Percentiles rank a stretch among this genome's conserved stretches.
phyloP scores from a whole-genome alignment of 441 rosid species.

The Populus hybrid region DNA sequence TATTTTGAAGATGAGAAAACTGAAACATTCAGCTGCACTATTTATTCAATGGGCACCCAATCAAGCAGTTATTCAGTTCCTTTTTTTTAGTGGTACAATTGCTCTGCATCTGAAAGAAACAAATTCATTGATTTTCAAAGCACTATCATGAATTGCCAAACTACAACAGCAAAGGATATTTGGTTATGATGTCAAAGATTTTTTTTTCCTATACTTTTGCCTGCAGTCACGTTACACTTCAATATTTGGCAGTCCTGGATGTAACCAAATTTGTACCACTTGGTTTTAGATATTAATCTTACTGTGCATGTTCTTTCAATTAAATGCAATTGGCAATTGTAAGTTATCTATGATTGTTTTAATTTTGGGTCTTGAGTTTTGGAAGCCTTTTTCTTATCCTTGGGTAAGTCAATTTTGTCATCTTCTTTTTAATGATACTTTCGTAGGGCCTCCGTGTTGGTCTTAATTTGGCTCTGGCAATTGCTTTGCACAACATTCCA shows the following conservation, averaged over 20 bases:
- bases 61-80: not conserved
- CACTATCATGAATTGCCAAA: not conserved
- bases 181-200: not conserved
- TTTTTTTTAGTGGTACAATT: not conserved
- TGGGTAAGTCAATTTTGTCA: not conserved
- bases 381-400: not conserved
- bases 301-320: not conserved
- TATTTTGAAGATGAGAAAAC: not conserved
- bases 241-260: not conserved
- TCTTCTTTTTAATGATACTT: slow-evolving; percentile 14
- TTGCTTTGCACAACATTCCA: slow-evolving; percentile 97
- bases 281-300: slow-evolving; percentile 1
- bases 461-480: slow-evolving; percentile 92
- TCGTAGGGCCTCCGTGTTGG: slow-evolving; percentile 93
- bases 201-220: not conserved
- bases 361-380: not conserved
- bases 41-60: not conserved
- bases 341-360: not conserved
- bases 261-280: not conserved
- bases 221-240: not conserved
- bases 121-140: not conserved
- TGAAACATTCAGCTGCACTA: not conserved
- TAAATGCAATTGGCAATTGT: not conserved
- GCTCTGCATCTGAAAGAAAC: not conserved
- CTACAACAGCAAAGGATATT: not conserved